phyloP scores from a whole-genome alignment of 2,329 filamentous ascomycete species.

The Penicillium sp. region DNA sequence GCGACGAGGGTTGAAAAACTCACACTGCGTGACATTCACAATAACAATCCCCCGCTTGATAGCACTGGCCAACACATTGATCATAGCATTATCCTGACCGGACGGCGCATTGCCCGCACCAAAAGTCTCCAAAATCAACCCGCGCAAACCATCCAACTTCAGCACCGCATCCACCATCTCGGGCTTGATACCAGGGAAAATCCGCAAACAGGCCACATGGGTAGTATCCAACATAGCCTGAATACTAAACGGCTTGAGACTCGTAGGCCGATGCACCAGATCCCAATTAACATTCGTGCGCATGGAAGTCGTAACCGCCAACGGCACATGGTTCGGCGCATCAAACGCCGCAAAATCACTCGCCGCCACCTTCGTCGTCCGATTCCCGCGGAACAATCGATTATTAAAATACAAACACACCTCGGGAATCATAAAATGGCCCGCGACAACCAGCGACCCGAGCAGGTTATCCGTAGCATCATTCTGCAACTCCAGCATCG shows the following conservation, averaged over 20 bases:
- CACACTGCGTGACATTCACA: conserved; percentile 88
- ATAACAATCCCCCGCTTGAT: conserved; percentile 78
- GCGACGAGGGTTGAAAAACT: conserved; percentile 41
- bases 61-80: conserved; percentile 70
- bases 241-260: conserved; percentile 69
- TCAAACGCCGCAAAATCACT: conserved; percentile 83
- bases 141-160: conserved; percentile 68
- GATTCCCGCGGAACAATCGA: conserved; percentile 81
- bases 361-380: conserved; percentile 82
- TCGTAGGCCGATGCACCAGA: conserved; percentile 68
- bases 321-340: conserved; percentile 77
- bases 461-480: conserved; percentile 89
- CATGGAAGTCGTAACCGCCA: conserved; percentile 76
- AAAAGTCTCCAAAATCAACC: conserved; percentile 85
- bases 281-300: conserved; percentile 79
- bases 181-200: conserved; percentile 91
- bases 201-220: conserved; percentile 83
- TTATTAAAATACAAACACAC: conserved; percentile 94
- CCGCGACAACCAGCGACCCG: conserved; percentile 81
- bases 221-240: conserved; percentile 74
- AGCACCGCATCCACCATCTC: conserved; percentile 87
- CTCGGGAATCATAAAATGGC: conserved; percentile 88
- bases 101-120: conserved; percentile 88
- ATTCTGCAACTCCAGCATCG: conserved; percentile 85
- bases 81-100: conserved; percentile 73